Percentiles rank a stretch among this genome's conserved stretches.
Evolutionary conservation across 1,284 basidiomycete species (phyloP).

Genomic region (Marasmius oreades): DNA sequence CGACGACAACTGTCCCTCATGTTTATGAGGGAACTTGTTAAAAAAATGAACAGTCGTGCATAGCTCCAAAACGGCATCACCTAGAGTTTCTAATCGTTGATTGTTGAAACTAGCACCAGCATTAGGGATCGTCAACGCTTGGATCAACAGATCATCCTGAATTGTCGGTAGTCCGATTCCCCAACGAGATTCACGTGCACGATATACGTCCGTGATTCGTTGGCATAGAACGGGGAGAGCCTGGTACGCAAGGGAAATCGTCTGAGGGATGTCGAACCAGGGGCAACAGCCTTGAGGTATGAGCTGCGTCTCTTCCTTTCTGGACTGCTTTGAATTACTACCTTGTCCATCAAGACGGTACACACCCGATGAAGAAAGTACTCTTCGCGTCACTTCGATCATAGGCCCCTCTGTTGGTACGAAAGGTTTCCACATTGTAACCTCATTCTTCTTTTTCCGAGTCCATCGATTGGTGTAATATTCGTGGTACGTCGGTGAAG

Average conservation of each 20-base stretch:
- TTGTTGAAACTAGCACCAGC: conserved; percentile 66
- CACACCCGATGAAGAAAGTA: conserved; percentile 38
- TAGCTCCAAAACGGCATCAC: conserved; percentile 79
- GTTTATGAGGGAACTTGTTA: conserved; percentile 68
- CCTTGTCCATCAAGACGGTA: conserved; percentile 34
- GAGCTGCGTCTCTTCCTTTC: conserved; percentile 31
- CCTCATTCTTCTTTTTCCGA: conserved; percentile 29
- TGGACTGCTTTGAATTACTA: not conserved
- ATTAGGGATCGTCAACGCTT: conserved; percentile 72
- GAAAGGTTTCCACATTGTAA: conserved; percentile 25
- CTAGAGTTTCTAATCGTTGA: conserved; percentile 80
- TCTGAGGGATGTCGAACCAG: conserved; percentile 44
- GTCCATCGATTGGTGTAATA: conserved; percentile 56
- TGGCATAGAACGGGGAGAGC: conserved; percentile 65
- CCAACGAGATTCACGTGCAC: conserved; percentile 46
- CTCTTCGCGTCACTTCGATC: conserved; percentile 44
- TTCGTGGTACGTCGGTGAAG: conserved; percentile 51
- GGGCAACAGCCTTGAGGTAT: conserved; percentile 53
- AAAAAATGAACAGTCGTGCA: conserved; percentile 72
- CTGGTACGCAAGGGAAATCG: conserved; percentile 46
- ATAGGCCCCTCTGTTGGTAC: conserved; percentile 57
- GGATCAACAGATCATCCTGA: conserved; percentile 51
- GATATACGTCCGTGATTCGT: conserved; percentile 60
- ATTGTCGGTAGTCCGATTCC: conserved; percentile 60
- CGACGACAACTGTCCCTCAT: conserved; percentile 76